These are phyloP conservation scores for Trichophyton simii DNA, from an alignment of 2,329 filamentous ascomycete species.

Conservation along the genomic window DNA sequence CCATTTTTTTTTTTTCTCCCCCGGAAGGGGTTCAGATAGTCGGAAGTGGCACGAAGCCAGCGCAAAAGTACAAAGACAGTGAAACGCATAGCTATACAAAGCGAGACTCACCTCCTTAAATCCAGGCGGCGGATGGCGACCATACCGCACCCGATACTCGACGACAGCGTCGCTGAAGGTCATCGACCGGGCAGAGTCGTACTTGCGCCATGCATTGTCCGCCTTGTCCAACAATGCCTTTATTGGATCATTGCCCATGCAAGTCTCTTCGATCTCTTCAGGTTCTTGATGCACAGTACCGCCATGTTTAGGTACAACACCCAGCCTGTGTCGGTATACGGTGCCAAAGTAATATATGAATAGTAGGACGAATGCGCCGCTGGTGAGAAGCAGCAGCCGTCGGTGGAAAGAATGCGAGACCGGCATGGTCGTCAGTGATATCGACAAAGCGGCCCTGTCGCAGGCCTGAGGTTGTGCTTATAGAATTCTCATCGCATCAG, in stretches of 20 bases:
- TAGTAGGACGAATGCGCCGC: neutral
- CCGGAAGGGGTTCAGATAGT: neutral
- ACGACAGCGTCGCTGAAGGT: conserved; percentile 21
- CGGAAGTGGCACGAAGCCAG: neutral
- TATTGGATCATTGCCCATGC: neutral
- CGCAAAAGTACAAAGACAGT: neutral
- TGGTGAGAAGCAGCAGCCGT: neutral
- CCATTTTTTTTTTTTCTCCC: neutral
- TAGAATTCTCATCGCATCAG: neutral
- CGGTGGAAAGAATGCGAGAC: neutral
- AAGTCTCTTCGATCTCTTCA: neutral
- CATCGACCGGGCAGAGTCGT: neutral
- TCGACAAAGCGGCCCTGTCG: neutral
- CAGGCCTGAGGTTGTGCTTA: neutral
- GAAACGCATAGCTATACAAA: neutral
- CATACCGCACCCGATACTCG: conserved; percentile 33
- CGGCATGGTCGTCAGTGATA: neutral
- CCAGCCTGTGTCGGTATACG: neutral
- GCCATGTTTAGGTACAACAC: neutral
- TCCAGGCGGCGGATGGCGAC: conserved; percentile 39
- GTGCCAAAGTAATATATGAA: conserved; percentile 1
- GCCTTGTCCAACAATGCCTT: neutral
- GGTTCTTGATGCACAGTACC: neutral
- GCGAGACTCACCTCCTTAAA: conserved; percentile 27
- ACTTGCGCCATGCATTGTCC: conserved; percentile 2